Conservation (phyloP, 2,329 filamentous ascomycete species). For the Sclerotinia sclerotiorum region DNA sequence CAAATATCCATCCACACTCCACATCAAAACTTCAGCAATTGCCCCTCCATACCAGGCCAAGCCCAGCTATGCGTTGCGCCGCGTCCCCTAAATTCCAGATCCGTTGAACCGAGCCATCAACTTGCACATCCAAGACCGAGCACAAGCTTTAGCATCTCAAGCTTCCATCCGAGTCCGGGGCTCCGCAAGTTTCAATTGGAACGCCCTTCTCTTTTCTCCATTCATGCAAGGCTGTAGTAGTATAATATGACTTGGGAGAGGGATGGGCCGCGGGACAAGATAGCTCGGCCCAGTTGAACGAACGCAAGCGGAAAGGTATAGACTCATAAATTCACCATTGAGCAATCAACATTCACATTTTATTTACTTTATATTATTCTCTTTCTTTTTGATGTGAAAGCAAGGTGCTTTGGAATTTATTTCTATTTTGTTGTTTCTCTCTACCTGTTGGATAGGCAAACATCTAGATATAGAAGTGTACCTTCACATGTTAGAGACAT, state of each 20-base stretch:
- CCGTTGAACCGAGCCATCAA: constrained; percentile 23
- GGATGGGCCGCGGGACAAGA: constrained; percentile 20
- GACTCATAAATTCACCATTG: constrained; percentile 18
- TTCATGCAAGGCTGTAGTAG: constrained; percentile 21
- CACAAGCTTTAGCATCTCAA: constrained; percentile 18
- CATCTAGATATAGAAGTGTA: neutral
- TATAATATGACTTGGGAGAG: constrained; percentile 3
- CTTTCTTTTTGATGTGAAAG: neutral
- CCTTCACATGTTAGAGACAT: constrained; percentile 7
- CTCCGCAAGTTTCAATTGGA: constrained; percentile 17
- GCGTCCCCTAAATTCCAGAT: constrained; percentile 5
- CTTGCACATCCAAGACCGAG: constrained; percentile 16
- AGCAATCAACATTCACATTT: neutral
- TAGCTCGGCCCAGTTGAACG: constrained; percentile 18
- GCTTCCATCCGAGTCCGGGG: constrained; percentile 3
- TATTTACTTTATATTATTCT: neutral
- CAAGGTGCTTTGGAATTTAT: constrained; percentile 8
- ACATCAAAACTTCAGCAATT: neutral
- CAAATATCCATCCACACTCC: neutral
- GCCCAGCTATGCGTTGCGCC: neutral
- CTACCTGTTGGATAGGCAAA: neutral
- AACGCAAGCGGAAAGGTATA: constrained; percentile 11
- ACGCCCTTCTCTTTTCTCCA: neutral
- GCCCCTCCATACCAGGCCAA: neutral
- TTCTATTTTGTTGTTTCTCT: neutral